A percentile compares a stretch with the other conserved stretches of the same genome.
These are phyloP conservation scores for Conringia planisiliqua DNA, from an alignment of 345 rosid species.

Conservation along the genomic window DNA sequence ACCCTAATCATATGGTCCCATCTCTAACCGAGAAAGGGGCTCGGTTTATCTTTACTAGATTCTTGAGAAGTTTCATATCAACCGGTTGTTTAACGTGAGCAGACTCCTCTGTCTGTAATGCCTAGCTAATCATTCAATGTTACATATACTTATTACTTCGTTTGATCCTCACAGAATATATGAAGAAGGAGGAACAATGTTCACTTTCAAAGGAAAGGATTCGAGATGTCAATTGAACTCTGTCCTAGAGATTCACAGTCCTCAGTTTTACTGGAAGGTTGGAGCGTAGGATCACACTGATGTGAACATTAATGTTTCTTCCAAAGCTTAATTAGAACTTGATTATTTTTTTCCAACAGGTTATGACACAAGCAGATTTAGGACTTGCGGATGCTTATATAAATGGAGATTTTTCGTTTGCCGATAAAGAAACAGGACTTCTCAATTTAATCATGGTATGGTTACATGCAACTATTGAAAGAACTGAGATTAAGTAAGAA, in stretches of 20 bases:
- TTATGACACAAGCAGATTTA: slow-evolving; percentile 78
- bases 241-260: slow-evolving; percentile 55
- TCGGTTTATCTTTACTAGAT: slow-evolving; percentile 59
- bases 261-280: slow-evolving; percentile 93
- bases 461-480: slow-evolving; percentile 32
- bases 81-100: slow-evolving; percentile 64
- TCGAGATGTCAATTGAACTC: slow-evolving; percentile 40
- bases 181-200: slow-evolving; percentile 77
- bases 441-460: slow-evolving; percentile 59
- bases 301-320: not conserved
- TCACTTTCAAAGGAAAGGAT: slow-evolving; percentile 50
- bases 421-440: slow-evolving; percentile 66
- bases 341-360: slow-evolving; percentile 31
- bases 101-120: not conserved
- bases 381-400: slow-evolving; percentile 85
- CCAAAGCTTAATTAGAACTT: not conserved
- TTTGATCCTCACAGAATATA: slow-evolving; percentile 37
- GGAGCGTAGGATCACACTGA: not conserved
- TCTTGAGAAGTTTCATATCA: slow-evolving; percentile 58
- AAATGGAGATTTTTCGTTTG: slow-evolving; percentile 71
- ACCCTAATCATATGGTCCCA: slow-evolving; percentile 70
- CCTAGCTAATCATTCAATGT: not conserved
- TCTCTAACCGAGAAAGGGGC: slow-evolving; percentile 62
- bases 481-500: not conserved
- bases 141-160: not conserved